Percentiles rank a stretch among this genome's conserved stretches.
Evolutionary conservation across 345 rosid species (phyloP).

Genomic region (Anacardium occidentale): DNA sequence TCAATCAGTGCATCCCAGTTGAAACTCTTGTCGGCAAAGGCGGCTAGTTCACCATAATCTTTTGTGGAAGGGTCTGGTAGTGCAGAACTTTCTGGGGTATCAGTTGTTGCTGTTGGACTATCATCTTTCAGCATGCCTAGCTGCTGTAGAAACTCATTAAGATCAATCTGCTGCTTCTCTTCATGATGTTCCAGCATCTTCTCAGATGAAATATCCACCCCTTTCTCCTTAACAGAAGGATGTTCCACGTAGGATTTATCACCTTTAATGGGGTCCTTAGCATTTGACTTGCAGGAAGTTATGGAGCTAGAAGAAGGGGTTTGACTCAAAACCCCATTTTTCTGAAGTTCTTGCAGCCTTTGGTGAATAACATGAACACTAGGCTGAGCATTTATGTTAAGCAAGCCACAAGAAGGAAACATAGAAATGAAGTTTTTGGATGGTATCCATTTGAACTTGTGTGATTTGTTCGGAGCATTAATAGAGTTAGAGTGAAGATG

Average conservation of each 20-base stretch:
- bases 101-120: slow-evolving; percentile 29
- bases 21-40: slow-evolving; percentile 46
- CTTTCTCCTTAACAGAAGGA: slow-evolving; percentile 28
- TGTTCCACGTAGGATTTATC: slow-evolving; percentile 27
- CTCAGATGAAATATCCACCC: slow-evolving; percentile 32
- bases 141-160: slow-evolving; percentile 91
- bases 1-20: slow-evolving; percentile 72
- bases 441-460: slow-evolving; percentile 76
- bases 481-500: slow-evolving; percentile 54
- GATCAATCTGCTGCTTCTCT: slow-evolving; percentile 84
- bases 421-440: slow-evolving; percentile 76
- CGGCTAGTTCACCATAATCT: slow-evolving; percentile 40
- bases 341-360: slow-evolving; percentile 80
- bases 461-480: slow-evolving; percentile 23
- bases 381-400: slow-evolving; percentile 81
- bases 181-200: slow-evolving; percentile 18
- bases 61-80: slow-evolving; percentile 32
- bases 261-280: slow-evolving; percentile 18
- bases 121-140: slow-evolving; percentile 65
- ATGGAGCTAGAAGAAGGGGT: slow-evolving; percentile 38
- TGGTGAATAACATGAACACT: slow-evolving; percentile 84
- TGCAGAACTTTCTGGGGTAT: slow-evolving; percentile 22
- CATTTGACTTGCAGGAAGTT: slow-evolving; percentile 42
- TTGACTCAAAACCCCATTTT: slow-evolving; percentile 40
- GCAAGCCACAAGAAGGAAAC: slow-evolving; percentile 84